phyloP scores from a whole-genome alignment of 176 grass and related monocot species.

The Zea mays region Zm-B73-REFERENCE-NAM-5.0 NC_050100.1:30166501-30167000 shows the following conservation, averaged over 20 bases:
- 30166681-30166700: conserved; percentile 91
- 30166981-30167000: not conserved
- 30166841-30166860: conserved; percentile 97
- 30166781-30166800: conserved; percentile 58
- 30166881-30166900: conserved; percentile 7
- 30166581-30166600: conserved; percentile 73
- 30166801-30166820: conserved; percentile 98
- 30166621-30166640: conserved; percentile 99
- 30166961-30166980: conserved; percentile 10
- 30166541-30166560: conserved; percentile 27
- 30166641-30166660: conserved; percentile 91
- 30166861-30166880: conserved; percentile 93
- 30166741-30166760: not conserved
- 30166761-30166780: conserved; percentile 29
- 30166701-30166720: conserved; percentile 71
- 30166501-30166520: conserved; percentile 71
- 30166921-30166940: not conserved
- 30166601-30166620: conserved; percentile 86
- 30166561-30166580: conserved; percentile 7
- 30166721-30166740: conserved; percentile 15
- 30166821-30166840: conserved; percentile 98
- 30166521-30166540: conserved; percentile 22
- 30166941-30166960: not conserved
- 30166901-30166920: not conserved
- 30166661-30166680: conserved; percentile 90